Conservation (phyloP, 2,329 filamentous ascomycete genomes). For the Chaetomiaceae sp. region DNA sequence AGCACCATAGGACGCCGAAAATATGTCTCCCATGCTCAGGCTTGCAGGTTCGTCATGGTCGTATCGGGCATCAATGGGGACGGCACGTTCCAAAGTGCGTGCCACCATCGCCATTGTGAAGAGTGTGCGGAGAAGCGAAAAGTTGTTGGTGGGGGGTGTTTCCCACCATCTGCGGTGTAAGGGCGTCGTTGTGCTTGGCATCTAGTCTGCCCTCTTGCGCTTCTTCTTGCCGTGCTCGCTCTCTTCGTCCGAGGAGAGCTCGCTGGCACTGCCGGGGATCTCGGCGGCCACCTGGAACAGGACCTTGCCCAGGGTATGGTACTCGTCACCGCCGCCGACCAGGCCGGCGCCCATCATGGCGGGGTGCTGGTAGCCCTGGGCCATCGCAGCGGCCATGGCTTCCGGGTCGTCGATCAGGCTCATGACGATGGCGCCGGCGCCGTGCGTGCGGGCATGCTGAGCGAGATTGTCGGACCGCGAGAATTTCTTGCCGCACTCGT, state of each 20-base stretch:
- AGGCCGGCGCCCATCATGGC: conserved; percentile 37
- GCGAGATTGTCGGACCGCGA: conserved; percentile 95
- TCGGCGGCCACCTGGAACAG: conserved; percentile 76
- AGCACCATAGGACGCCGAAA: conserved; percentile 14
- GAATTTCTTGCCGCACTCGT: conserved; percentile 98
- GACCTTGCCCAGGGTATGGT: conserved; percentile 63
- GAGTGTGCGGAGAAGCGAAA: conserved; percentile 28
- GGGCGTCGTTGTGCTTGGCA: background rate
- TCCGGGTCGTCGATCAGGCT: conserved; percentile 73
- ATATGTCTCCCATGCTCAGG: conserved; percentile 12
- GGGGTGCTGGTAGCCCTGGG: conserved; percentile 32
- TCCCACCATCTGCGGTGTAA: background rate
- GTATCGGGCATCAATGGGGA: conserved; percentile 34
- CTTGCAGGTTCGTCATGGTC: conserved; percentile 35
- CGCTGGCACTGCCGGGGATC: conserved; percentile 60
- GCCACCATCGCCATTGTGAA: conserved; percentile 26
- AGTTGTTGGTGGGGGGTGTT: background rate
- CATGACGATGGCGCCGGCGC: conserved; percentile 84
- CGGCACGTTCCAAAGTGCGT: conserved; percentile 25
- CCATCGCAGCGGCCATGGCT: conserved; percentile 30
- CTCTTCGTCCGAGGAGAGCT: conserved; percentile 50
- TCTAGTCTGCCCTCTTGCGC: conserved; percentile 61
- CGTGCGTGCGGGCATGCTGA: conserved; percentile 92
- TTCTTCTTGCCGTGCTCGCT: conserved; percentile 62
- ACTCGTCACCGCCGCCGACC: conserved; percentile 52